Base-by-base conservation (phyloP, 208 protist species). In the Tritrichomonas musculus region DNA sequence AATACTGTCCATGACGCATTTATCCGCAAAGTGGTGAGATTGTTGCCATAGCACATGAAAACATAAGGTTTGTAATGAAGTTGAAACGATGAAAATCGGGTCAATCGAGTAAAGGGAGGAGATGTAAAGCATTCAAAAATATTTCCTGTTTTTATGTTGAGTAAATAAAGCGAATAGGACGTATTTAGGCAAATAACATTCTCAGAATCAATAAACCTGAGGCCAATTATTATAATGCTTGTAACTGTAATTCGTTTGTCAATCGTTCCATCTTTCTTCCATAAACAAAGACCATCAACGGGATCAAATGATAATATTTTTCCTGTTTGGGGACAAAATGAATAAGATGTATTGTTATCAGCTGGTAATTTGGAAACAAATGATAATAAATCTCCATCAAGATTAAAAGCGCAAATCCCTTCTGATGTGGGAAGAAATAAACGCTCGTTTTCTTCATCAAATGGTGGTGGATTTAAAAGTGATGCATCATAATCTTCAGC, bases 391-490 rank as follows among this genome's bases (percentile, higher is more conserved):
- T 50, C n/a, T 3, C 73, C 73, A 82, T 82, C 73, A 50, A 82
- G 50, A 82, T 47, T 39, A 82, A 82, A 82, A n/a, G 73, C 39
- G 30, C 73, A 39, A 25, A 82, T 30, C 30, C 41, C 73, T 50
- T 8, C 22, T 50, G 73, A 9, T 50, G 73, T 82, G 20, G 73
- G 73, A 22, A 82, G 30, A 25, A 82, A 82, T n/a, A 82, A 47
- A 27, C 49, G 50, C 27, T 82, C 73, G 27, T 50, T 82, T 50
- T 47, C 73, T 30, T 82, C 47, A 41, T 82, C 73, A 50, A 82
- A 82, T 50, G 73, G 44, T 17, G 73, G 73, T 30, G 73, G 73
- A 82, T 82, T 82, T 82, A 82, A 82, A 50, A 82, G 44, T 47
- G 33, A 20, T 0, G 39, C 30, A 30, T 82, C 33, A 82, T 82